Percentiles rank a stretch among this genome's conserved stretches.
These are phyloP conservation scores for Pseudoperonospora humuli DNA, from an alignment of 352 stramenopile genomes.

Conservation along the genomic window DNA sequence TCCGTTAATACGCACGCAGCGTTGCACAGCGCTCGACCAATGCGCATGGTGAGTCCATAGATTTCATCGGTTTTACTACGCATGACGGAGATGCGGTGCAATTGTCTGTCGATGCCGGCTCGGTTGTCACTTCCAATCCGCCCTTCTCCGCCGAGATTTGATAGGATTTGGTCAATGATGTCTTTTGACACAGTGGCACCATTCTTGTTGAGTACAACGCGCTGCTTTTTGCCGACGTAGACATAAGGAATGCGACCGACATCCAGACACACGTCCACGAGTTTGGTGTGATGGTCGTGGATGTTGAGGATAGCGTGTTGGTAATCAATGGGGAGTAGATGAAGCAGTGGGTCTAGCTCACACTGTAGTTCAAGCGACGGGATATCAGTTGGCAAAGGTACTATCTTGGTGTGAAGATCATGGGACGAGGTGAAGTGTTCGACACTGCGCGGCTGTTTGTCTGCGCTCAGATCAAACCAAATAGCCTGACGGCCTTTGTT, in stretches of 20 bases:
- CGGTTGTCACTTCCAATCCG: slow-evolving; percentile 76
- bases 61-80: slow-evolving; percentile 43
- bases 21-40: slow-evolving; percentile 60
- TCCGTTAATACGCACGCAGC: slow-evolving; percentile 58
- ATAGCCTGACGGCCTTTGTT: slow-evolving; percentile 12
- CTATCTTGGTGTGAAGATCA: background rate
- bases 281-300: slow-evolving; percentile 11
- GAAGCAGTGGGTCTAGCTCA: no score
- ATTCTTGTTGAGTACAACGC: slow-evolving; percentile 18
- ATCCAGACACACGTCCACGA: slow-evolving; percentile 41
- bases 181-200: no score
- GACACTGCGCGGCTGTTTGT: slow-evolving; percentile 23
- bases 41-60: slow-evolving; percentile 61
- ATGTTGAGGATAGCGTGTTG: slow-evolving; percentile 16
- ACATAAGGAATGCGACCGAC: slow-evolving; percentile 22
- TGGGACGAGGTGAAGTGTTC: slow-evolving; percentile 16
- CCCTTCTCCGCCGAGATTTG: slow-evolving; percentile 27
- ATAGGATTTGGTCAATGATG: slow-evolving; percentile 46
- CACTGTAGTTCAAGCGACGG: slow-evolving; percentile 18
- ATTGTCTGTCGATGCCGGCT: slow-evolving; percentile 50
- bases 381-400: no score
- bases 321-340: slow-evolving; percentile 24
- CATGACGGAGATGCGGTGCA: slow-evolving; percentile 83
- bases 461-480: slow-evolving; percentile 25
- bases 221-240: slow-evolving; percentile 23